These are phyloP conservation scores for Magnolia officinalis DNA, from an alignment of 164 flowering plant species.

Conservation along the genomic window DNA sequence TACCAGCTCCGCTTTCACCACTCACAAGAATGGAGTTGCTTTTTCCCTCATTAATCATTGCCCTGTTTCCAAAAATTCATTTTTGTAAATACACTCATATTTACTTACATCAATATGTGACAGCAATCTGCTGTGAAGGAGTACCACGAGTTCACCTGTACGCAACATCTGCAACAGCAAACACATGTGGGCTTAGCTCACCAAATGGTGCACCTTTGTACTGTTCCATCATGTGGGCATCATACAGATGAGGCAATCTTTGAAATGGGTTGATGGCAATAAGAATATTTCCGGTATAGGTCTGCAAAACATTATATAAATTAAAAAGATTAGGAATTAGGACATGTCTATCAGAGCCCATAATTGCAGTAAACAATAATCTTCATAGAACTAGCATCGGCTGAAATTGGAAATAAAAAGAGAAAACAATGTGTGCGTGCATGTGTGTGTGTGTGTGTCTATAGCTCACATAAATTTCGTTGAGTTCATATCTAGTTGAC, in stretches of 20 bases:
- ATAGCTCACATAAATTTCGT: constrained; percentile 70
- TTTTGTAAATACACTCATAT: neutral
- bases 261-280: constrained; percentile 88
- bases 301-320: constrained; percentile 38
- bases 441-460: neutral
- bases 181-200: constrained; percentile 76
- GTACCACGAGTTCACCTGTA: constrained; percentile 44
- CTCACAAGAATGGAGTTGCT: constrained; percentile 76
- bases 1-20: constrained; percentile 94
- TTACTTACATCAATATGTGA: neutral
- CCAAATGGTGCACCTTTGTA: constrained; percentile 70
- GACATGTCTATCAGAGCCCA: neutral
- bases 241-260: constrained; percentile 58
- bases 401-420: neutral
- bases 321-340: neutral
- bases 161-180: constrained; percentile 82
- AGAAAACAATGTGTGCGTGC: neutral
- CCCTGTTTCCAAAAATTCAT: constrained; percentile 36
- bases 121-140: neutral
- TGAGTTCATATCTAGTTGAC: constrained; percentile 63
- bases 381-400: constrained; percentile 2
- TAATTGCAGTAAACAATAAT: constrained; percentile 4
- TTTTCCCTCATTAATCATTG: constrained; percentile 71
- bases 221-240: constrained; percentile 56
- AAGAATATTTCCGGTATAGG: constrained; percentile 79